Conservation (phyloP, 768 basidiomycete genomes). For the Sarcodon aspratus region DNA sequence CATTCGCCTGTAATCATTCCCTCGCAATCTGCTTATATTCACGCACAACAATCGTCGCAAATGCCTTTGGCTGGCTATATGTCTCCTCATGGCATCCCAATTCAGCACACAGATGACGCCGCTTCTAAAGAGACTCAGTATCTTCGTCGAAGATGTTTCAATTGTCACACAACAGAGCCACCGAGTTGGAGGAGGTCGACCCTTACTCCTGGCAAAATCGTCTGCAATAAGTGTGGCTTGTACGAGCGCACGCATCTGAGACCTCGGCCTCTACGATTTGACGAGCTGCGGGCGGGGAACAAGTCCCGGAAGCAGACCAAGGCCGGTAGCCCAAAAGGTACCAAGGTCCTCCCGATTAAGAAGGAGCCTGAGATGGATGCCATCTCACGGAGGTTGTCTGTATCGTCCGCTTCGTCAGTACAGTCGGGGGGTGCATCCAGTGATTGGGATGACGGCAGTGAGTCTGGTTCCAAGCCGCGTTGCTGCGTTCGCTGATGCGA, state of each 20-base stretch:
- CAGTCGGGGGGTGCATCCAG: constrained; percentile 48
- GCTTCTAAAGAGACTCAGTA: constrained; percentile 88
- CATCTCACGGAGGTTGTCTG: constrained; percentile 46
- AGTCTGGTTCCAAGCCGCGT: constrained; percentile 21
- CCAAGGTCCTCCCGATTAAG: constrained; percentile 37
- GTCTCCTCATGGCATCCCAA: constrained; percentile 39
- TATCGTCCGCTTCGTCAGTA: constrained; percentile 45
- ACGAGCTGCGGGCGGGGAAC: constrained; percentile 79
- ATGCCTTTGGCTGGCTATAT: constrained; percentile 20
- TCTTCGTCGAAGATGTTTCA: constrained; percentile 79
- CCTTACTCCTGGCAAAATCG: constrained; percentile 85
- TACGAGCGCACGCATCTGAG: constrained; percentile 85
- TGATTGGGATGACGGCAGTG: constrained; percentile 79
- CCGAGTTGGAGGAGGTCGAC: constrained; percentile 83
- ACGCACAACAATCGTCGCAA: constrained; percentile 13
- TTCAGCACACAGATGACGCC: constrained; percentile 86
- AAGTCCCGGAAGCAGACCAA: constrained; percentile 57
- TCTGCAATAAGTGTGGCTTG: constrained; percentile 89
- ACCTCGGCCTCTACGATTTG: constrained; percentile 74
- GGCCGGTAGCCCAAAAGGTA: constrained; percentile 16
- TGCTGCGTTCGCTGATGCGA: constrained; percentile 7
- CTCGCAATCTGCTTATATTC: constrained; percentile 42
- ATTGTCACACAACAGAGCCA: constrained; percentile 87
- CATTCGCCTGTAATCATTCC: constrained; percentile 48
- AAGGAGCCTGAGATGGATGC: constrained; percentile 37